Evolutionary conservation across 805 yeast genomes (phyloP), one percentile per base, ranked within the genome.

Genomic region (Limtongozyma cylindracea): DNA sequence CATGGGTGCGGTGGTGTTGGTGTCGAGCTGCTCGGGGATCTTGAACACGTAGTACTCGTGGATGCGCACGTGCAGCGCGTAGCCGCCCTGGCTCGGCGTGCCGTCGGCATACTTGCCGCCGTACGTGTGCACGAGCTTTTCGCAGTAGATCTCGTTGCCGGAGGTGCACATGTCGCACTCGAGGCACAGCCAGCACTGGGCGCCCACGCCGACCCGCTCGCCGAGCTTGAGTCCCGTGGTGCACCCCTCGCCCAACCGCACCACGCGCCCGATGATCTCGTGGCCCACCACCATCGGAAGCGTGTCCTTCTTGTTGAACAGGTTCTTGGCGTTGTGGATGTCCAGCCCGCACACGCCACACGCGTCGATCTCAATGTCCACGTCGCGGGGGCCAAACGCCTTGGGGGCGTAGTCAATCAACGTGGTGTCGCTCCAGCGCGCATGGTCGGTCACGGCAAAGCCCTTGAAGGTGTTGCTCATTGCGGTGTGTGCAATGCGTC

Each of bases 1-100:
- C 45, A 72, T 46, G 23, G 82, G 80, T 3, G 78, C 80, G 13
- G 64, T 76, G 14, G 51, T 45, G 17, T 52, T 59, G 20, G 61
- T 48, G 17, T 56, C 49, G 26, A 61, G 31, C 10, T 24, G 35
- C 6, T 56, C 61, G 20, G 84, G 82, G 26, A 71, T 57, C 21
- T 62, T 63, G 46, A 71, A 55, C 3, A 56, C 69, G 38, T 63
- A 64, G 26, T 55, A 51, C 39, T 67, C 72, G 39, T 64, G 57
- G 22, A 64, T 63, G 30, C 77, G 56, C 19, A 66, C 53, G 41
- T 63, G 64, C 20, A 64, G 54, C 10, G 76, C 54, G 41, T 67
- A 67, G 10, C 82, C 80, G 44, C 78, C 77, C 33, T 61, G 66
- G 5, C 65, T 26, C 31, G 68, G 71, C 37, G 64, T 55, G 31